Percentiles rank a stretch among this genome's conserved stretches.
Evolutionary conservation across 1,139 yeast genomes (phyloP).

Genomic region (Citeromyces siamensis): DNA sequence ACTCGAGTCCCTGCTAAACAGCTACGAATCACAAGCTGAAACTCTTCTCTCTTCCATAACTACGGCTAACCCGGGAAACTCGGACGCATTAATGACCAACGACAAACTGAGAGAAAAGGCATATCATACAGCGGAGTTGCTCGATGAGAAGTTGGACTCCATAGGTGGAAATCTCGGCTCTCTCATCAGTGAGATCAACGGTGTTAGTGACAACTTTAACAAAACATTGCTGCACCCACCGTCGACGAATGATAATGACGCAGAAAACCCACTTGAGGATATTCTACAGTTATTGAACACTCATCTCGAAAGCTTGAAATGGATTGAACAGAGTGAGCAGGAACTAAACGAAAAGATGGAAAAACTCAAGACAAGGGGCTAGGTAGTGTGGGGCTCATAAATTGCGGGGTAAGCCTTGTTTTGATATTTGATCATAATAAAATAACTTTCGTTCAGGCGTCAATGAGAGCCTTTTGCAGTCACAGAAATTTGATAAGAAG

Average conservation of each 20-base stretch:
- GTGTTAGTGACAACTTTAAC: constrained; percentile 74
- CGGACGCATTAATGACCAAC: constrained; percentile 15
- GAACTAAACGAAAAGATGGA: constrained; percentile 56
- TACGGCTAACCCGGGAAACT: constrained; percentile 8
- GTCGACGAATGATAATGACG: constrained; percentile 13
- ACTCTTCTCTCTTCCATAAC: constrained; percentile 13
- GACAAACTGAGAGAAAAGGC: constrained; percentile 91
- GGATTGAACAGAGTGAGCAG: constrained; percentile 67
- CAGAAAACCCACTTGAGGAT: constrained; percentile 41
- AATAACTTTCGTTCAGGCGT: too few species aligned
- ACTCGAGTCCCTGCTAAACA: constrained; percentile 67
- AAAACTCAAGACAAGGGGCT: constrained; percentile 15
- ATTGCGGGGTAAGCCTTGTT: constrained; percentile 3
- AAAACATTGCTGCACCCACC: constrained; percentile 27
- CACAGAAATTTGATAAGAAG: too few species aligned
- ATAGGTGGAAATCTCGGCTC: constrained; percentile 68
- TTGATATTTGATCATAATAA: too few species aligned
- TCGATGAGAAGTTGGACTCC: constrained; percentile 71
- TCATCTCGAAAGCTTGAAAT: constrained; percentile 82
- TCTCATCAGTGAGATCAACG: constrained; percentile 76
- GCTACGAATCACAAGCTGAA: constrained; percentile 81
- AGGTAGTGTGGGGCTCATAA: not conserved
- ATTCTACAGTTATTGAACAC: constrained; percentile 76
- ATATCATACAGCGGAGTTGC: constrained; percentile 73
- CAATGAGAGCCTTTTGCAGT: too few species aligned